phyloP scores from a whole-genome alignment of 139 green algal species.

The Protoeuglena noctilucae region DNA sequence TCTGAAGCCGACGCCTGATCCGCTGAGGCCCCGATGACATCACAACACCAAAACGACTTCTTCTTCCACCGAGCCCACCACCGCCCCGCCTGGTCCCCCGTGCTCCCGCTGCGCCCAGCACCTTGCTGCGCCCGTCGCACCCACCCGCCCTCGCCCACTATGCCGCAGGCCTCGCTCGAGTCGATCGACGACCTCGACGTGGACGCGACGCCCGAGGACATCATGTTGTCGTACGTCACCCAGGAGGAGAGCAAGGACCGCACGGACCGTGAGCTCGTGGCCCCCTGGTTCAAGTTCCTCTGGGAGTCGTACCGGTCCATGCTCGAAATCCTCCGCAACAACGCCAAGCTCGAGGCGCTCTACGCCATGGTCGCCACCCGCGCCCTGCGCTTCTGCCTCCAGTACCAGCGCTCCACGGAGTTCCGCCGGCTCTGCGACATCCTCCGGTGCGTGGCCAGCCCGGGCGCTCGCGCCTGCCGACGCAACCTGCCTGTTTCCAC shows the following conservation, averaged over 20 bases:
- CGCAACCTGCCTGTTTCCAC: too few species aligned
- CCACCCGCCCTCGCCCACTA: not conserved
- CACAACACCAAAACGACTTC: not conserved
- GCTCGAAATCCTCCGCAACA: constrained; percentile 95
- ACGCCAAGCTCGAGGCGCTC: constrained; percentile 86
- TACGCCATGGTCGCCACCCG: constrained; percentile 75
- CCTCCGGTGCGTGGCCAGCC: too few species aligned
- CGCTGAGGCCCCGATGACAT: too few species aligned
- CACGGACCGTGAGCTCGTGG: constrained; percentile 88
- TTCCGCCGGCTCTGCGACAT: constrained; percentile 97
- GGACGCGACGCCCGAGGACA: constrained; percentile 86
- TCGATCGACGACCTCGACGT: constrained; percentile 82
- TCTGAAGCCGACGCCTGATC: too few species aligned
- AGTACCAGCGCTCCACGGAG: constrained; percentile 93
- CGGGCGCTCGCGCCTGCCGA: too few species aligned
- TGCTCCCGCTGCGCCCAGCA: not conserved
- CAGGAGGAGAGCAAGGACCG: constrained; percentile 88
- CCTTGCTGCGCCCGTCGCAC: not conserved
- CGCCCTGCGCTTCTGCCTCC: constrained; percentile 78
- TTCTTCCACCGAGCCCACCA: too few species aligned
- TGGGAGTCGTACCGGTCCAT: constrained; percentile 94
- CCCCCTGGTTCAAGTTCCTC: constrained; percentile 99
- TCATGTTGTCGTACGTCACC: constrained; percentile 92
- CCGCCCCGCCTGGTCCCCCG: not conserved
- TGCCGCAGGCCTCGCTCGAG: constrained; percentile 33